Base-by-base conservation (phyloP, 164 flowering plant species). In the Nymphaea colorata region DNA sequence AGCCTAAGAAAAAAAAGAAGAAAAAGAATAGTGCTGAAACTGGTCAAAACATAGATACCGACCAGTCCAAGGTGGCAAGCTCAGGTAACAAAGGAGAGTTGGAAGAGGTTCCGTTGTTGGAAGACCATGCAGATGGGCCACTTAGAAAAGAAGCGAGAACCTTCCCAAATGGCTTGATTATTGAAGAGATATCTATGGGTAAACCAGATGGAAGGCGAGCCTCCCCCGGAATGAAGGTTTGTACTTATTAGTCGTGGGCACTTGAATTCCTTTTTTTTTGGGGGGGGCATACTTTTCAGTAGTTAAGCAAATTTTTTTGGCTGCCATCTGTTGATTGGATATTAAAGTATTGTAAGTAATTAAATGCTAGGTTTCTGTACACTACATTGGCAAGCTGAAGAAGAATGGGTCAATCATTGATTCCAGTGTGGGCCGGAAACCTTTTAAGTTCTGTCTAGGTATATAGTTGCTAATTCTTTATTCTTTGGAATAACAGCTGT, bases 131-230 rank as follows among this genome's bases (percentile, higher is more conserved):
- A 43, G 75, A 79, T 73, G 69, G 55, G 42, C 84, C 82, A 66
- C 73, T 82, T 53, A 72, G 82, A 53, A 71, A 68, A 61, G 81
- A 85, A 68, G 80, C 78, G 55, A 85, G 96, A 74, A 82, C 85
- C 59, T 90, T 71, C 69, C 63, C 85, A 15, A 95, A 95, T 86
- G 99, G 99, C 17, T 73, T 92, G 71, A 82, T 86, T 70, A 78
- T 90, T 64, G 94, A 92, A 81, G 97, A 92, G 72, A 10, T 90
- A 59, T 75, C 70, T 55, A 87, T 95, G 92, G 99, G 98, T 41
- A 86, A 86, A 77, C 93, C 99, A 59, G 86, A 89, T 81, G 99
- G 96, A 43, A 86, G 82, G 79, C 82, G 77, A 77, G 97, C 99
- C 66, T 70, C 88, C 68, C 84, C 79, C 68, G 98, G 99, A 63